Evolutionary conservation across 345 rosid genomes (phyloP), one percentile per base, ranked within the genome.

Genomic region (Mallotus nudiflorus): DNA sequence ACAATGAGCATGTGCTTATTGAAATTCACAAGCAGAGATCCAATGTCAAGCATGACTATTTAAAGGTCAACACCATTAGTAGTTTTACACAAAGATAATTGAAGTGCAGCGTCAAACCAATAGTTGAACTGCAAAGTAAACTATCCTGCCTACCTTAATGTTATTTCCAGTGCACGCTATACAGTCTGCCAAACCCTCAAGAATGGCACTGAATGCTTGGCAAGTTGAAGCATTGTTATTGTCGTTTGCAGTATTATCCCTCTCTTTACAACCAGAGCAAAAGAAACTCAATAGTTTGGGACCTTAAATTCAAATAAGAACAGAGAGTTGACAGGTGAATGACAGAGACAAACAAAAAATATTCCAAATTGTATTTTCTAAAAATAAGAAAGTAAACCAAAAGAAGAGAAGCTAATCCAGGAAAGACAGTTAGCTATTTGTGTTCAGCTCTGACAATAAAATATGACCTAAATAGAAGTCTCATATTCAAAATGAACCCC

Each of bases 111-210:
- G 28, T 62, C 50, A 40, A 57, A 62, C 4, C 56, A 33, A n/a
- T 18, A 6, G 62, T 18, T 33, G 27, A 24, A 65, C n/a, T 20
- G 33, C 35, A 50, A 37, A 19, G 29, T 50, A 67, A 73, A 53
- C 10, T 10, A 42, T 9, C 28, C 53, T 12, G 63, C 78, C 28
- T 72, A 89, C 92, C 80, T 79, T 77, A 63, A 81, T 27, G 28
- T 69, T 40, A 71, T 66, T 78, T 73, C 89, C 85, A 24, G 77
- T 61, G 78, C 83, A 83, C 66, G 82, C 53, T 37, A 90, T 25
- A 75, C 97, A 95, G 67, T 82, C 86, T 62, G 91, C 96, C 87
- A 95, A 77, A 52, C 96, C 88, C 63, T 83, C 85, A 20, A 87
- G 83, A 82, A 88, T 78, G 67, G 67, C 55, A 72, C 70, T 61